Conservation (phyloP, 2,329 filamentous ascomycete species). For the Trichoderma lentiforme region DNA sequence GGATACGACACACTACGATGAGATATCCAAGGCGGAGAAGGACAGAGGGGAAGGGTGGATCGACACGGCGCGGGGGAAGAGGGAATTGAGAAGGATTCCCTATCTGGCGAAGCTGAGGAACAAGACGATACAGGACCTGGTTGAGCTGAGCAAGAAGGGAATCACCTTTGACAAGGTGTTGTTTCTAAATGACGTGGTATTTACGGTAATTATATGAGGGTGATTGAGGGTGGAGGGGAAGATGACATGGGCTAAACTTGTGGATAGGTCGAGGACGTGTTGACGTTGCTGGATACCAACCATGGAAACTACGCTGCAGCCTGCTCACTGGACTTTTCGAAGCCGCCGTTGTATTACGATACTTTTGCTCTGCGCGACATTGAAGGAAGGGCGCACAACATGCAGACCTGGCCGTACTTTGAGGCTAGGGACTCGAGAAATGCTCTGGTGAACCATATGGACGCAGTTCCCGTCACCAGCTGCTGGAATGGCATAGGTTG, state of each 20-base stretch:
- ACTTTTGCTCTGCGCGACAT: conserved; percentile 60
- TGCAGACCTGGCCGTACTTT: conserved; percentile 60
- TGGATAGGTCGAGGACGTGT: conserved; percentile 50
- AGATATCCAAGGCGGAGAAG: conserved; percentile 43
- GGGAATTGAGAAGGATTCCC: conserved; percentile 63
- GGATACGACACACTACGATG: conserved; percentile 56
- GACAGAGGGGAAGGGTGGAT: conserved; percentile 63
- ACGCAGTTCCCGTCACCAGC: conserved; percentile 44
- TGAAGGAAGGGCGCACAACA: conserved; percentile 48
- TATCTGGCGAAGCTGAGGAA: conserved; percentile 66
- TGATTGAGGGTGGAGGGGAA: background rate
- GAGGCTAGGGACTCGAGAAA: conserved; percentile 47
- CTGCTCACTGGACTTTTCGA: conserved; percentile 58
- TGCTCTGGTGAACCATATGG: conserved; percentile 47
- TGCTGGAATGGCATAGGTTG: conserved; percentile 46
- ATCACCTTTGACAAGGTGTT: conserved; percentile 56
- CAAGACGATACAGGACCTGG: conserved; percentile 56
- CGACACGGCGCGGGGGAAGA: conserved; percentile 49
- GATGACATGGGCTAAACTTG: background rate
- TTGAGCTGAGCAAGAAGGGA: conserved; percentile 48
- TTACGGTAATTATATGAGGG: conserved; percentile 40
- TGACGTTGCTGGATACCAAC: conserved; percentile 54
- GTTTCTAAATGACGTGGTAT: conserved; percentile 63
- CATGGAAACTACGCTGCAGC: conserved; percentile 58
- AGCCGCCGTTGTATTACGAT: conserved; percentile 56